phyloP scores from a whole-genome alignment of 176 grass and related monocot species.

The Panicum miliaceum region DNA sequence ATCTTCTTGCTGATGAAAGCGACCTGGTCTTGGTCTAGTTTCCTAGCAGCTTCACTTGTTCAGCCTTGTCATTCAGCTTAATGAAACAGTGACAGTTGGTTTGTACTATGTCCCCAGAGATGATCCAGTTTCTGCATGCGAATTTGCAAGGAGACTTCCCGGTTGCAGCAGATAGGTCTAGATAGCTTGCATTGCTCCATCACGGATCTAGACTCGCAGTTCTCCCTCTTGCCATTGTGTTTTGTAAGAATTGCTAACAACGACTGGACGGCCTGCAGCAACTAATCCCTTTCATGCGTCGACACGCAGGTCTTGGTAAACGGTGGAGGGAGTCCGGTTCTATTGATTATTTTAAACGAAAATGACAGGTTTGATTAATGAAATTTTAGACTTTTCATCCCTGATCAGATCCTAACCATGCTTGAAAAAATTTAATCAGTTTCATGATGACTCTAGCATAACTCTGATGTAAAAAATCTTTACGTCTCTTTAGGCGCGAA shows the following conservation, averaged over 20 bases:
- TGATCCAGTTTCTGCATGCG: neutral
- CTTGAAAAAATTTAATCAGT: neutral
- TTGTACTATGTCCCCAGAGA: neutral
- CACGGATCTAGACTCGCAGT: neutral
- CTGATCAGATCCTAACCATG: neutral
- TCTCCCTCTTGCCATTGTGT: neutral
- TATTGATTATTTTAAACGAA: neutral
- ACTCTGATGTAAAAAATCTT: neutral
- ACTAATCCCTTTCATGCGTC: neutral
- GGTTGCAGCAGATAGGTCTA: neutral
- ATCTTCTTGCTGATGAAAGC: neutral
- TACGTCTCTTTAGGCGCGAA: too few relatives aligned
- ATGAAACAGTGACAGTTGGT: neutral
- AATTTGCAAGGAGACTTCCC: conserved; percentile 22
- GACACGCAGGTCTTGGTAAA: neutral
- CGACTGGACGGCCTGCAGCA: neutral
- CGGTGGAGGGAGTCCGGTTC: neutral
- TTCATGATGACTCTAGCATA: neutral
- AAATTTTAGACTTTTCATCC: neutral
- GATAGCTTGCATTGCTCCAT: neutral
- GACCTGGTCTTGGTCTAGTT: neutral
- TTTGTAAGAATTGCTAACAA: neutral
- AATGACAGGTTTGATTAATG: neutral
- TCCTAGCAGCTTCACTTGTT: neutral
- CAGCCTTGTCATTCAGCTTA: neutral